Base-by-base conservation (phyloP, 495 filamentous ascomycete genomes). In the Penicillium paxilli region DNA sequence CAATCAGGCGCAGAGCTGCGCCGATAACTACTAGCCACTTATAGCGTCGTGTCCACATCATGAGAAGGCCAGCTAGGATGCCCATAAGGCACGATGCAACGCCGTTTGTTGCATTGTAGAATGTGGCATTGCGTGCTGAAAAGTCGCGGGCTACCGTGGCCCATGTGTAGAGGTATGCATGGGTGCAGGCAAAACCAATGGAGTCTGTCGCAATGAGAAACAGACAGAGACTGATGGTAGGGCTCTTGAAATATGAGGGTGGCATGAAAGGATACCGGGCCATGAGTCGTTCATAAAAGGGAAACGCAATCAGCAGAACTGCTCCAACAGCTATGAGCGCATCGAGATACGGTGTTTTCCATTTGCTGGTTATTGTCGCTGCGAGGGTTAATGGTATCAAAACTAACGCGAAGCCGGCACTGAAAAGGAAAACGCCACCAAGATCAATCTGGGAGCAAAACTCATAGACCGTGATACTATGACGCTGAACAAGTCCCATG, bases 141-240 rank as follows among this genome's bases (percentile, higher is more conserved):
- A 75, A 64, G 41, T 72, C 64, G 32, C 68, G 74, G 3, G 76
- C 69, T 4, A 78, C 69, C 16, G 69, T 73, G 0, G 64, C 67
- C 76, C 75, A 79, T 26, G 75, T 56, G 49, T 77, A 80, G 4
- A 80, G 65, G 37, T 79, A 80, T 4, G 75, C 73, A 53, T 72
- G 64, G 20, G 68, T 75, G n/a, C 61, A 62, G 33, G 65, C 57
- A 52, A 75, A 79, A 8, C 71, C 72, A 33, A 79, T 55, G 17
- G 62, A 69, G 49, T 79, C 75, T 26, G 71, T 59, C 10, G 69
- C 65, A 20, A 71, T 70, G 16, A 78, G 58, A 1, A 70, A 50
- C 2, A 71, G 61, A 11, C 71, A 69, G 16, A 75, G 57, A 12
- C 72, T 57, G 10, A 80, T 73, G 4, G 74, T 70, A 1, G 62